Conservation (phyloP, 805 yeast species). For the Starmerella floricola region DNA sequence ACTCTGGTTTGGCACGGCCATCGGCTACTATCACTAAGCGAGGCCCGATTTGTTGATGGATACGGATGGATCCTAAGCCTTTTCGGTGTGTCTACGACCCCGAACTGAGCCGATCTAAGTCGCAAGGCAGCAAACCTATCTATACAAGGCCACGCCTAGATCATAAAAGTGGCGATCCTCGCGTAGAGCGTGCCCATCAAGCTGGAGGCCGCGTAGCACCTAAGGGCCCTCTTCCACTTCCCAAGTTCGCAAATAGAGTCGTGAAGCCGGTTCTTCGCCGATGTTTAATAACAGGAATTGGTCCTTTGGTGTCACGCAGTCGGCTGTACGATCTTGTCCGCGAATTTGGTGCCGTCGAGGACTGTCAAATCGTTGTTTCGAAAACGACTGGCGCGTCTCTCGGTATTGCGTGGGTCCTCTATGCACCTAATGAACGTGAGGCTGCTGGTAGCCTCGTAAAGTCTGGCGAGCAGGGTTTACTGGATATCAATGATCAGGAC, state of each 20-base stretch:
- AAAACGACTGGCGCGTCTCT: conserved; percentile 14
- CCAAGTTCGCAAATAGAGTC: conserved; percentile 4
- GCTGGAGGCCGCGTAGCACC: conserved; percentile 4
- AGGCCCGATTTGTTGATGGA: conserved; percentile 1
- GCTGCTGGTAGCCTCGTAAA: background rate
- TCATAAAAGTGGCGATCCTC: conserved; percentile 6
- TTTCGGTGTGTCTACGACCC: conserved; percentile 15
- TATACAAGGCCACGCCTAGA: conserved; percentile 1
- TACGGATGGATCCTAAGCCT: conserved; percentile 10
- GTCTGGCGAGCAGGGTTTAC: background rate
- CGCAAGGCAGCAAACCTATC: conserved; percentile 7
- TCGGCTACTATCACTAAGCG: background rate
- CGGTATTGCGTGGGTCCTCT: conserved; percentile 12
- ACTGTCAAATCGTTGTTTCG: conserved; percentile 8
- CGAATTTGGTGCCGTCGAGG: conserved; percentile 3
- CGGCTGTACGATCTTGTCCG: conserved; percentile 5
- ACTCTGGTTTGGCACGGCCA: background rate
- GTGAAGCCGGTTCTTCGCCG: background rate
- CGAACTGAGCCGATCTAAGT: conserved; percentile 7
- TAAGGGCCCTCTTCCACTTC: conserved; percentile 1
- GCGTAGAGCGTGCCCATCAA: background rate
- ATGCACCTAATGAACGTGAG: background rate
- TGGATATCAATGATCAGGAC: background rate
- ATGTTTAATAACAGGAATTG: conserved; percentile 5
- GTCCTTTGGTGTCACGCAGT: conserved; percentile 7